Evolutionary conservation across 2,329 filamentous ascomycete species (phyloP), one percentile per base, ranked within the genome.

Genomic region (Sporothrix phasma): DNA sequence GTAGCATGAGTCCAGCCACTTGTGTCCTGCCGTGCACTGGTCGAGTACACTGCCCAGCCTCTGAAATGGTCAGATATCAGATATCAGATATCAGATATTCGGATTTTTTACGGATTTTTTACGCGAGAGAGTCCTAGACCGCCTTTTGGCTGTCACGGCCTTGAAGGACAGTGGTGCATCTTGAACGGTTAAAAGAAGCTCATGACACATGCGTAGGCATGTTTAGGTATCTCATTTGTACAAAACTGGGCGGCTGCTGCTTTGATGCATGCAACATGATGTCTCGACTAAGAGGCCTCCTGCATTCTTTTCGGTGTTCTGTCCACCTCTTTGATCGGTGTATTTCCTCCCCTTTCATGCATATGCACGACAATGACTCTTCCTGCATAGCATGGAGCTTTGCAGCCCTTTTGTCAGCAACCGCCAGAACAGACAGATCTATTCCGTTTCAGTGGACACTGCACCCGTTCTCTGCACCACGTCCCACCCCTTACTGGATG

Each of bases 251-350:
- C 17, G 31, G 19, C 51, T 45, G 24, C n/a, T 37, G 58, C 58
- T 61, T 47, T 47, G 43, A 22, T 61, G 43, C 58, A 61, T 61
- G 41, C 34, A 13, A 61, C 29, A 24, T 43, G 41, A 37, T 7
- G 26, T 47, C n/a, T 47, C 7, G 43, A 26, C 22, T 26, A 37
- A 39, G 58, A 61, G 58, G 58, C 58, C 58, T 61, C 58, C 58
- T 61, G 39, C 56, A 46, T 45, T 26, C 3, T 11, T 41, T 54
- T 54, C 34, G 34, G 34, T 11, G 34, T 37, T 37, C 7, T n/a
- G 22, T 29, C 22, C 15, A 7, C 34, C 24, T 31, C 37, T 45
- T n/a, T n/a, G n/a, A n/a, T n/a, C n/a, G n/a, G 39, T 6, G 24
- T 17, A 31, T 45, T 13, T 29, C 17, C 43, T 47, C 29, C 58